Evolutionary conservation across 495 filamentous ascomycete species (phyloP).

Genomic region (Aspergillus hancockii): DNA sequence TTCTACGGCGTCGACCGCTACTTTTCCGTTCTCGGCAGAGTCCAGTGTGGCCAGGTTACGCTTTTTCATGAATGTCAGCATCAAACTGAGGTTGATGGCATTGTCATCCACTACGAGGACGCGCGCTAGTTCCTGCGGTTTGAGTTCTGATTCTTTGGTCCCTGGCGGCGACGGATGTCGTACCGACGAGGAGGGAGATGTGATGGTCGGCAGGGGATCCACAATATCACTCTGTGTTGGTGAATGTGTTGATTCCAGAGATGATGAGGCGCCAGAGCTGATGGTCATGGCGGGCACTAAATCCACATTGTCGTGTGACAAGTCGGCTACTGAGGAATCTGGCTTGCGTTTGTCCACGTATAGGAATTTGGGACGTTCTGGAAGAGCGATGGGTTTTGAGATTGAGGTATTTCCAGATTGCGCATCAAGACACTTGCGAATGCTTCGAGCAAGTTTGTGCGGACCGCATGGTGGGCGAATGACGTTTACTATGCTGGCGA

Average conservation of each 20-base stretch:
- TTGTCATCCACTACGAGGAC: slow-evolving; percentile 77
- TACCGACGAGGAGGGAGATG: slow-evolving; percentile 8
- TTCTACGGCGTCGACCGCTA: slow-evolving; percentile 54
- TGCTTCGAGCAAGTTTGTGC: slow-evolving; percentile 61
- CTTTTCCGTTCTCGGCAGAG: slow-evolving; percentile 54
- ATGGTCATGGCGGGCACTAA: slow-evolving; percentile 12
- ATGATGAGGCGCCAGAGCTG: slow-evolving; percentile 12
- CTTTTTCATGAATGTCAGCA: slow-evolving; percentile 61
- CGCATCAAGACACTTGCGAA: slow-evolving; percentile 37
- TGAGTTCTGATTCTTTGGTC: slow-evolving; percentile 3
- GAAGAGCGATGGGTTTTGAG: slow-evolving; percentile 20
- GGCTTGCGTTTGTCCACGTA: not conserved
- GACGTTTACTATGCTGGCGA: slow-evolving; percentile 41
- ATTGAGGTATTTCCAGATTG: slow-evolving; percentile 15
- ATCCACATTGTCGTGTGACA: slow-evolving; percentile 13
- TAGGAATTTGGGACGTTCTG: slow-evolving; percentile 7
- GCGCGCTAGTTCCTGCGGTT: slow-evolving; percentile 14
- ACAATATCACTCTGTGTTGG: slow-evolving; percentile 5
- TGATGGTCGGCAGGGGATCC: slow-evolving; percentile 8
- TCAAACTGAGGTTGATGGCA: slow-evolving; percentile 70
- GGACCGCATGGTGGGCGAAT: slow-evolving; percentile 60
- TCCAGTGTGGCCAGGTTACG: slow-evolving; percentile 39
- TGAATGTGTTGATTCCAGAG: slow-evolving; percentile 13
- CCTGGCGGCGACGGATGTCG: slow-evolving; percentile 11
- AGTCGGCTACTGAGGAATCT: slow-evolving; percentile 5